These are phyloP conservation scores for Lipomyces sp. DNA, from an alignment of 805 yeast genomes.

Conservation along the genomic window DNA sequence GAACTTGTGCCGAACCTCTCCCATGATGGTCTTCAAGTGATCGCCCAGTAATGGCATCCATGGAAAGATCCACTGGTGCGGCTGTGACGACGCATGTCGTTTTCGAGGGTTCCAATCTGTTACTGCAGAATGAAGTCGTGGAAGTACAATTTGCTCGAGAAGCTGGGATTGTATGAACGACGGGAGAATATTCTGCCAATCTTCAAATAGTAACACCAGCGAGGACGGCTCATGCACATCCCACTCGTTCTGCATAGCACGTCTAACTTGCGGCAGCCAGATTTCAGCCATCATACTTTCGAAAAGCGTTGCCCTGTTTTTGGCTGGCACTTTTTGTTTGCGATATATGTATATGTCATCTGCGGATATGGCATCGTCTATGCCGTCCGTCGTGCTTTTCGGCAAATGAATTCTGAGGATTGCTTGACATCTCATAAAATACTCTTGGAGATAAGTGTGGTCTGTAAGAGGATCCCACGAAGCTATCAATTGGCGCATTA, in stretches of 20 bases:
- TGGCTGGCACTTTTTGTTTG: constrained; percentile 22
- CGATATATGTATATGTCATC: constrained; percentile 17
- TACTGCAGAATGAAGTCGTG: constrained; percentile 48
- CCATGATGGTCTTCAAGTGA: constrained; percentile 34
- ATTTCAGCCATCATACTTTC: constrained; percentile 47
- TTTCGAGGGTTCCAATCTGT: constrained; percentile 46
- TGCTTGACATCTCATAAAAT: constrained; percentile 43
- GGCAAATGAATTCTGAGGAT: constrained; percentile 27
- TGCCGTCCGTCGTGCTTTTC: constrained; percentile 3
- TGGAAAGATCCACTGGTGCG: constrained; percentile 48
- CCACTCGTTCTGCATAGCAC: constrained; percentile 48
- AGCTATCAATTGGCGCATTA: constrained; percentile 37
- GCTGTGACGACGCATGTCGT: constrained; percentile 13
- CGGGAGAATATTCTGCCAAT: constrained; percentile 51
- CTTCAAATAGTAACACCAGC: constrained; percentile 49
- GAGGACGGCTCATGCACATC: constrained; percentile 48
- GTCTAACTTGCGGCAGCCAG: constrained; percentile 48
- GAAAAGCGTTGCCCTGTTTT: constrained; percentile 40
- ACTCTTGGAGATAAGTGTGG: constrained; percentile 44
- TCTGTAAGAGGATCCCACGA: constrained; percentile 51
- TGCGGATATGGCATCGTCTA: neutral
- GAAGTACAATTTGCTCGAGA: constrained; percentile 45
- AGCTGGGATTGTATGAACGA: constrained; percentile 43
- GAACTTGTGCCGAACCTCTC: constrained; percentile 40
- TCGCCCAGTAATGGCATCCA: constrained; percentile 47